Conservation (phyloP, 768 basidiomycete species). For the Leucosporidium creatinivorum region DNA sequence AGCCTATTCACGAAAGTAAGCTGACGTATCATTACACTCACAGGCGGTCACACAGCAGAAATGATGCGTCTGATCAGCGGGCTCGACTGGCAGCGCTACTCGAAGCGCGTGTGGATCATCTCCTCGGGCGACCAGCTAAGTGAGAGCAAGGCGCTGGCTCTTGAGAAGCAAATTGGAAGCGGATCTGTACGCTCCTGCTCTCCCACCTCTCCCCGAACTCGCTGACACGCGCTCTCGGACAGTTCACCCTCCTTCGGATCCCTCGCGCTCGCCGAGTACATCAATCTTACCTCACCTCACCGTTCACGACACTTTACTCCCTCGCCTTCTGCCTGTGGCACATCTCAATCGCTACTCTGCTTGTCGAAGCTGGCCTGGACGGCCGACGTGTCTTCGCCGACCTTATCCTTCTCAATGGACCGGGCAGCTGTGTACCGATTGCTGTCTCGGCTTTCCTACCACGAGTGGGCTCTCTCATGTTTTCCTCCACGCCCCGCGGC, state of each 20-base stretch:
- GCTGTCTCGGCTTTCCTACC: constrained; percentile 54
- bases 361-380: constrained; percentile 23
- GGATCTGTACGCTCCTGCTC: constrained; percentile 15
- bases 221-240: not conserved
- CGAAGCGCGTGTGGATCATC: constrained; percentile 68
- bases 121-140: constrained; percentile 77
- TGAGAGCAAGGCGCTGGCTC: constrained; percentile 55
- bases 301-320: constrained; percentile 58
- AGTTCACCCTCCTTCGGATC: constrained; percentile 57
- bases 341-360: constrained; percentile 53
- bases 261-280: constrained; percentile 84
- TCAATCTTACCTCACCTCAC: constrained; percentile 65
- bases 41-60: constrained; percentile 93
- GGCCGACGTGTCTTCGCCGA: constrained; percentile 52
- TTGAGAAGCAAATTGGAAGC: constrained; percentile 49
- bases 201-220: not conserved
- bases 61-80: constrained; percentile 63
- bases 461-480: constrained; percentile 8
- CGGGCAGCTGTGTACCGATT: constrained; percentile 82
- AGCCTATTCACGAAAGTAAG: not conserved
- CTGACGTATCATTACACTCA: not conserved
- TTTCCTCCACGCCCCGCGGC: not conserved
- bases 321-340: constrained; percentile 57
- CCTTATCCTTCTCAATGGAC: constrained; percentile 81
- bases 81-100: constrained; percentile 60